Evolutionary conservation across 352 stramenopile genomes (phyloP).

Genomic region (Phytopythium sindhum): DNA sequence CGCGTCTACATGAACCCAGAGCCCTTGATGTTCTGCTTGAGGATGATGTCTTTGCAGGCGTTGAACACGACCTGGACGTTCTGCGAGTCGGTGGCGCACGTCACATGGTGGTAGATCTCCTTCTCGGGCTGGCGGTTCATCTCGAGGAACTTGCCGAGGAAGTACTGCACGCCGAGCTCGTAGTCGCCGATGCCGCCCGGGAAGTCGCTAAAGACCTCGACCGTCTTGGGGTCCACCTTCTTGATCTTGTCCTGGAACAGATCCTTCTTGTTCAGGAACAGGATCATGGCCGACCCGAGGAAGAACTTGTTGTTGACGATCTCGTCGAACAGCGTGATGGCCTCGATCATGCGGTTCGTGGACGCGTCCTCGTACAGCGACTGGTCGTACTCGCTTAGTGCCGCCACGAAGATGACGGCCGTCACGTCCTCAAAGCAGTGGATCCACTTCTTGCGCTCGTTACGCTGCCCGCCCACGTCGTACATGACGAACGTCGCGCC

Average conservation of each 20-base stretch:
- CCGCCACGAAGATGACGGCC: constrained; percentile 95
- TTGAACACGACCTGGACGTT: constrained; percentile 97
- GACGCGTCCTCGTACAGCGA: constrained; percentile 92
- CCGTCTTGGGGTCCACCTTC: constrained; percentile 89
- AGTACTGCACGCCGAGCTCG: constrained; percentile 88
- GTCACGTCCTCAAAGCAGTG: constrained; percentile 97
- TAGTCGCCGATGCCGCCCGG: constrained; percentile 77
- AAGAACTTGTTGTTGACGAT: constrained; percentile 96
- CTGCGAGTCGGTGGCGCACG: constrained; percentile 96
- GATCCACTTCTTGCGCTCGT: constrained; percentile 97
- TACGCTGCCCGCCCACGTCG: constrained; percentile 95
- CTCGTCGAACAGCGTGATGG: constrained; percentile 93
- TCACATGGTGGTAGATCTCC: constrained; percentile 95
- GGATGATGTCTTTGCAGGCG: constrained; percentile 95
- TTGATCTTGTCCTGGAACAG: constrained; percentile 97
- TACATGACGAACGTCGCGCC: constrained; percentile 97
- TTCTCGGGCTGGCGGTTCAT: constrained; percentile 91
- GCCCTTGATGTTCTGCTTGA: constrained; percentile 92
- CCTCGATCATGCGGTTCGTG: constrained; percentile 95
- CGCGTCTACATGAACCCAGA: constrained; percentile 82
- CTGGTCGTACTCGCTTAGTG: constrained; percentile 95
- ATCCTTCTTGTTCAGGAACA: constrained; percentile 98
- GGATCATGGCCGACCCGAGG: constrained; percentile 91
- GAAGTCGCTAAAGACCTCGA: constrained; percentile 92
- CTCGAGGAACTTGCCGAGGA: constrained; percentile 93